Conservation (phyloP, 495 filamentous ascomycete genomes). For the Penicillium goetzii region DNA sequence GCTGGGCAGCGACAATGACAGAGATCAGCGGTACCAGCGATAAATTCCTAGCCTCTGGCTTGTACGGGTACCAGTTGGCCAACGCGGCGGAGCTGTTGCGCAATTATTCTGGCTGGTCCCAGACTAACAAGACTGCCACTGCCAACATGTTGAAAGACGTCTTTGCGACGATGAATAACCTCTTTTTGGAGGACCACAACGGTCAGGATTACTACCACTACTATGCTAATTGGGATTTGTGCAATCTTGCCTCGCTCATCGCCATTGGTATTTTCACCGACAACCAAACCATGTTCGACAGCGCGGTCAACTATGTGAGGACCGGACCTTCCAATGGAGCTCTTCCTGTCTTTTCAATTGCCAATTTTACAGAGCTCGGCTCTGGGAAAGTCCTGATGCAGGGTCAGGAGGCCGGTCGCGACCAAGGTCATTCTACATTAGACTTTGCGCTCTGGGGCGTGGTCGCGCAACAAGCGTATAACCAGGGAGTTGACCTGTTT, state of each 20-base stretch:
- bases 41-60: slow-evolving; percentile 44
- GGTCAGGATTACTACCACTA: slow-evolving; percentile 38
- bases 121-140: slow-evolving; percentile 23
- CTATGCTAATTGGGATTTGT: slow-evolving; percentile 53
- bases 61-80: slow-evolving; percentile 52
- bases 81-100: slow-evolving; percentile 51
- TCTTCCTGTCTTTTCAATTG: slow-evolving; percentile 19
- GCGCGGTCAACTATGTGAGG: slow-evolving; percentile 42
- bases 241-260: slow-evolving; percentile 43
- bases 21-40: slow-evolving; percentile 40
- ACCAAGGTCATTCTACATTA: slow-evolving; percentile 49
- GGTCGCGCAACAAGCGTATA: slow-evolving; percentile 45
- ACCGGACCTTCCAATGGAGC: slow-evolving; percentile 42
- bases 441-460: slow-evolving; percentile 43
- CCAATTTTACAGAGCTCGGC: slow-evolving; percentile 17
- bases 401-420: slow-evolving; percentile 48
- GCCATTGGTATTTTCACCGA: slow-evolving; percentile 47
- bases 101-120: slow-evolving; percentile 38
- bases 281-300: slow-evolving; percentile 43
- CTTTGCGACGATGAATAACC: slow-evolving; percentile 41
- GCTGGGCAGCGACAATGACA: slow-evolving; percentile 43
- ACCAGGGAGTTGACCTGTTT: slow-evolving; percentile 48
- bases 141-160: slow-evolving; percentile 36
- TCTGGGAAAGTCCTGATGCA: slow-evolving; percentile 35
- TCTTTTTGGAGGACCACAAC: slow-evolving; percentile 40